Conservation (phyloP, 2,329 filamentous ascomycete genomes). For the Trichoderma afroharzianum region DNA sequence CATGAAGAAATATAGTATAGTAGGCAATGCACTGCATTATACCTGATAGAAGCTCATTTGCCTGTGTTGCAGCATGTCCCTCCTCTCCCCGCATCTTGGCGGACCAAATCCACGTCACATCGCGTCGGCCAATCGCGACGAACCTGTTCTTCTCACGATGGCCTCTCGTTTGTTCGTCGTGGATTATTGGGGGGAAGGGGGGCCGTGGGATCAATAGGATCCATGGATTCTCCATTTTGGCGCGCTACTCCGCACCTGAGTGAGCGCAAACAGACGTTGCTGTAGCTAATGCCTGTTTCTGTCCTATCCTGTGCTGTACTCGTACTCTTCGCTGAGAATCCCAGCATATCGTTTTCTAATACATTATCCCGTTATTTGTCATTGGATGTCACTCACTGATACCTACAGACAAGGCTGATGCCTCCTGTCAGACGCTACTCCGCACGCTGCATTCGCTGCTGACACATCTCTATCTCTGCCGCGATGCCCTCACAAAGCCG, state of each 20-base stretch:
- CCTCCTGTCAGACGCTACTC: neutral
- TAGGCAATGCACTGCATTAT: neutral
- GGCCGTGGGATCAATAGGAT: too few species aligned
- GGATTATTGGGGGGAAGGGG: neutral
- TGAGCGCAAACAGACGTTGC: neutral
- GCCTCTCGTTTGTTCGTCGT: neutral
- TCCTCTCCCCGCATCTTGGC: neutral
- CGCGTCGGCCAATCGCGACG: neutral
- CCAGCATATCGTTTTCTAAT: neutral
- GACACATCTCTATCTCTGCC: neutral
- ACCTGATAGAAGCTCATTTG: neutral
- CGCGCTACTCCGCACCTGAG: neutral
- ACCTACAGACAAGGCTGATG: neutral
- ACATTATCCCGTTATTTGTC: neutral
- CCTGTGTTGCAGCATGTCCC: neutral
- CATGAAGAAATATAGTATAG: neutral
- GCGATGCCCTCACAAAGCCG: neutral
- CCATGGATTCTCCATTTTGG: neutral
- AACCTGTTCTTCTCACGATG: neutral
- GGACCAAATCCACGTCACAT: constrained; percentile 1
- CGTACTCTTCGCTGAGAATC: neutral
- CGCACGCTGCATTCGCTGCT: neutral
- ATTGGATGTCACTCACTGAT: neutral
- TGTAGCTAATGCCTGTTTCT: neutral
- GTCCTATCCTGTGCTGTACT: neutral